Conservation (phyloP, 1,139 yeast genomes). For the Lodderomyces theae region DNA sequence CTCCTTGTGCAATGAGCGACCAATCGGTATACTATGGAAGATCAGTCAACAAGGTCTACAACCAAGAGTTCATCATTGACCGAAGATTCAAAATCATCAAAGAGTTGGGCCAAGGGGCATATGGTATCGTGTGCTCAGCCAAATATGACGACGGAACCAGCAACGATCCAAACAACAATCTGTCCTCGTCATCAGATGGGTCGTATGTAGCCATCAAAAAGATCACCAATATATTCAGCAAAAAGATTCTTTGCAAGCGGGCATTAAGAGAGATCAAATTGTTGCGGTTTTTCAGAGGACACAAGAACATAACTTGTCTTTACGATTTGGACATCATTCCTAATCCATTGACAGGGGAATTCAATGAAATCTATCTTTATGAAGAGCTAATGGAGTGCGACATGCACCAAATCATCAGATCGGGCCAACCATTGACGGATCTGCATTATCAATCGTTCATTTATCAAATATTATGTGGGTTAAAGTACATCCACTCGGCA, state of each 20-base stretch:
- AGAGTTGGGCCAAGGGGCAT: slow-evolving; percentile 96
- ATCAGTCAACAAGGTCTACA: slow-evolving; percentile 59
- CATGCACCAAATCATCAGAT: slow-evolving; percentile 92
- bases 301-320: slow-evolving; percentile 87
- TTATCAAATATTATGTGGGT: slow-evolving; percentile 88
- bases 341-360: slow-evolving; percentile 62
- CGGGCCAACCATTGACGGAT: slow-evolving; percentile 92
- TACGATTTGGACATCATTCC: slow-evolving; percentile 92
- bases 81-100: slow-evolving; percentile 79
- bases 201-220: slow-evolving; percentile 83
- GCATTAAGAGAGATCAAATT: slow-evolving; percentile 86
- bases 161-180: background rate
- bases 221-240: slow-evolving; percentile 87
- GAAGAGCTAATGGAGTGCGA: slow-evolving; percentile 98
- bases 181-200: slow-evolving; percentile 22
- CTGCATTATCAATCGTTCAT: slow-evolving; percentile 91
- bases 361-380: slow-evolving; percentile 87
- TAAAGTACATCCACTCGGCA: slow-evolving; percentile 86
- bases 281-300: slow-evolving; percentile 87
- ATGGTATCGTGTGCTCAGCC: slow-evolving; percentile 95
- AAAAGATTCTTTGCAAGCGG: slow-evolving; percentile 83
- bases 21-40: slow-evolving; percentile 29
- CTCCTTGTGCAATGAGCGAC: slow-evolving; percentile 9
- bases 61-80: slow-evolving; percentile 88
- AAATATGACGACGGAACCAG: slow-evolving; percentile 70